These are phyloP conservation scores for Penicillium ucsense DNA, from an alignment of 495 filamentous ascomycete species.

Conservation along the genomic window DNA sequence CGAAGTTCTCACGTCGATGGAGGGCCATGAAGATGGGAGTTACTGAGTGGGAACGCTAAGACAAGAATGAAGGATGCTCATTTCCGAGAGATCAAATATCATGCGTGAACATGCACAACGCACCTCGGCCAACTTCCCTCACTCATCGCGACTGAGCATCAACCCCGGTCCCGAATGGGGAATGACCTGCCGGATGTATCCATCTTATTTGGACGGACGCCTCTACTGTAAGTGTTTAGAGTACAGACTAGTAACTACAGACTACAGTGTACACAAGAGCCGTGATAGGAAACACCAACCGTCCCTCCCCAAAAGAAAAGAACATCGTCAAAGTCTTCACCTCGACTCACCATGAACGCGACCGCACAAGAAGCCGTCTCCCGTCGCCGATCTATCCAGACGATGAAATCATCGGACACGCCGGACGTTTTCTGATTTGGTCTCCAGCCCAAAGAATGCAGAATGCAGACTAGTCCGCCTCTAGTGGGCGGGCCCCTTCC, in stretches of 20 bases:
- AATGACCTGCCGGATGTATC: not conserved
- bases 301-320: not conserved
- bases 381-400: constrained; percentile 3
- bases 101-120: not conserved
- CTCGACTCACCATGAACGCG: not conserved
- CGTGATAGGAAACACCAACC: no score
- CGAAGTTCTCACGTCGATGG: no score
- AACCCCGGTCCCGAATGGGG: not conserved
- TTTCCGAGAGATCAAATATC: no score
- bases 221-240: no score
- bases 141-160: not conserved
- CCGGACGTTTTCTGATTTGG: constrained; percentile 14
- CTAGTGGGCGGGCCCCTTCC: constrained; percentile 8
- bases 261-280: no score
- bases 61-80: no score
- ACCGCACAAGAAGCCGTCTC: not conserved
- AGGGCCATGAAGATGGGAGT: no score
- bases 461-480: constrained; percentile 6
- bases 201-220: no score
- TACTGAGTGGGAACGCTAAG: no score
- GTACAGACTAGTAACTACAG: no score
- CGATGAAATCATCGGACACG: constrained; percentile 15
- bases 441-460: constrained; percentile 1
- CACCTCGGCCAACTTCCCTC: constrained; percentile 4
- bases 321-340: not conserved